These are phyloP conservation scores for Trichosporon inkin DNA, from an alignment of 1,284 basidiomycete genomes.

Conservation along the genomic window DNA sequence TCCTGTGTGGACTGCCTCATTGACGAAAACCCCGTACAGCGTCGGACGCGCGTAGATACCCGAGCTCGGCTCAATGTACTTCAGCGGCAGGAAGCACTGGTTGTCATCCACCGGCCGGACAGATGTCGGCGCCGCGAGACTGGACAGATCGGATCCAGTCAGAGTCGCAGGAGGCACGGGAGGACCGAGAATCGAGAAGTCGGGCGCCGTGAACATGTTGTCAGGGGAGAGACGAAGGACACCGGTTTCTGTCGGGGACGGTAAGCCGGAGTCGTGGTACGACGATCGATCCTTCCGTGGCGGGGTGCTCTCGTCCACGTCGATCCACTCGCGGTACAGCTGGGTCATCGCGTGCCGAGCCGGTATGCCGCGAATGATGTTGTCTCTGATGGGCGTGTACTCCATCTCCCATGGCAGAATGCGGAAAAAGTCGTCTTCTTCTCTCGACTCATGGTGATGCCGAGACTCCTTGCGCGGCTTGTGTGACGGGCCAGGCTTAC, in stretches of 20 bases:
- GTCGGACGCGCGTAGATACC: constrained; percentile 43
- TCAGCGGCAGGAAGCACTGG: constrained; percentile 39
- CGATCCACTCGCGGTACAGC: constrained; percentile 44
- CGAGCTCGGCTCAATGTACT: constrained; percentile 34
- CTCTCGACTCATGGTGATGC: constrained; percentile 8
- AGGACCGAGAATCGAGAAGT: constrained; percentile 52
- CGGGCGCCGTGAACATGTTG: constrained; percentile 36
- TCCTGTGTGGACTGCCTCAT: constrained; percentile 29
- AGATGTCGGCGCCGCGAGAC: constrained; percentile 25
- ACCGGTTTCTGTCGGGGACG: constrained; percentile 45
- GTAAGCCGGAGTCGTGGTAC: constrained; percentile 39
- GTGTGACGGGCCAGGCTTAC: constrained; percentile 8
- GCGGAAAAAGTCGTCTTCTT: constrained; percentile 42
- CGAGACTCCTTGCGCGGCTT: constrained; percentile 15
- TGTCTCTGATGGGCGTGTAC: constrained; percentile 45
- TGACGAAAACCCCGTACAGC: constrained; percentile 45
- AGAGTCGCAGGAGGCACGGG: constrained; percentile 47
- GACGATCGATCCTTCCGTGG: constrained; percentile 19
- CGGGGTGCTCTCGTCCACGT: constrained; percentile 31
- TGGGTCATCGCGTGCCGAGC: constrained; percentile 33
- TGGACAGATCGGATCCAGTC: constrained; percentile 30
- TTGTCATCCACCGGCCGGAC: constrained; percentile 37
- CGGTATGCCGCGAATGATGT: constrained; percentile 36
- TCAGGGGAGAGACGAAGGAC: constrained; percentile 37
- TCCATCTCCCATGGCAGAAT: constrained; percentile 46